A percentile compares a stretch with the other conserved stretches of the same genome.
phyloP scores from a whole-genome alignment of 169 alveolate genomes.

The Besnoitia besnoiti region DNA sequence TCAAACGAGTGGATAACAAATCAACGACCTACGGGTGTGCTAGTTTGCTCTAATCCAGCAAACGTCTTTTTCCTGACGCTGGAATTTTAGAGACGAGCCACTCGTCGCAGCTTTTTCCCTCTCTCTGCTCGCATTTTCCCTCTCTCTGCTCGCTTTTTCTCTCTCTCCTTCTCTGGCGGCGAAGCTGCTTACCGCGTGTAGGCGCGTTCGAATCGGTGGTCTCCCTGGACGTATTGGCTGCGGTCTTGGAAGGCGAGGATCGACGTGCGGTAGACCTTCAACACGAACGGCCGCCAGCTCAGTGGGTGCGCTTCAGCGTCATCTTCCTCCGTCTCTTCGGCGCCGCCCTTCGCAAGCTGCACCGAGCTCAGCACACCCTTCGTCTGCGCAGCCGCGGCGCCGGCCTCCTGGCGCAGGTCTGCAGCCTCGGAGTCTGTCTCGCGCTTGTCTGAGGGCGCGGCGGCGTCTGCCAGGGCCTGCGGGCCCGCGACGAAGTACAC shows the following conservation, averaged over 20 bases:
- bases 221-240: conserved; percentile 98
- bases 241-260: conserved; percentile 98
- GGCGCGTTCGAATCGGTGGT: conserved; percentile 97
- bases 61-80: too few relatives aligned
- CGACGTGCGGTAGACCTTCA: conserved; percentile 98
- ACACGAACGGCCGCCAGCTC: conserved; percentile 87
- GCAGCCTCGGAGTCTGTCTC: conserved; percentile 39
- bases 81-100: too few relatives aligned
- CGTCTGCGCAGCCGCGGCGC: background rate
- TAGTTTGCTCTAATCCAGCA: too few relatives aligned
- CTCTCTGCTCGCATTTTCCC: background rate
- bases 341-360: background rate
- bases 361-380: background rate
- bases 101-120: background rate
- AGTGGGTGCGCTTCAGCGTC: conserved; percentile 19
- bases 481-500: conserved; percentile 81
- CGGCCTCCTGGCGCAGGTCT: background rate
- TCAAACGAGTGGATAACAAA: too few relatives aligned
- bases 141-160: background rate
- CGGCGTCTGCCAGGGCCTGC: conserved; percentile 8
- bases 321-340: conserved; percentile 6
- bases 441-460: background rate
- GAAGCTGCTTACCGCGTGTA: conserved; percentile 77
- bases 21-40: too few relatives aligned
- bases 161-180: background rate